Evolutionary conservation across 257 asterid species (phyloP).

Genomic region (Galeopsis tetrahit): DNA sequence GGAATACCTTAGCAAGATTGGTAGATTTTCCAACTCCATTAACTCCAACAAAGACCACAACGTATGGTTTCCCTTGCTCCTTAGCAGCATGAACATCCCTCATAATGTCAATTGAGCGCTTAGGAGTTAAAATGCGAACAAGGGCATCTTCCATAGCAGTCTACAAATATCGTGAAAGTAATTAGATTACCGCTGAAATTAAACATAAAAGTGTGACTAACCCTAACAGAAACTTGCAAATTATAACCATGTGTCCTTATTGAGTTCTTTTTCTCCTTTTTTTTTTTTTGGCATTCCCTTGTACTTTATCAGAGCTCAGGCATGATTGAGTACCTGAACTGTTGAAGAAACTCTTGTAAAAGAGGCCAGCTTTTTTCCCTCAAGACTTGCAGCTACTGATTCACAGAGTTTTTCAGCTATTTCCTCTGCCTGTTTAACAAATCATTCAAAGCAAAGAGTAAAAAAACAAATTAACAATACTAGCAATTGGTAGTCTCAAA

Average conservation of each 20-base stretch:
- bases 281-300: not conserved
- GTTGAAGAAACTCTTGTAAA: conserved; percentile 93
- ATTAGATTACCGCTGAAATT: conserved; percentile 29
- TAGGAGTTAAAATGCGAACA: conserved; percentile 94
- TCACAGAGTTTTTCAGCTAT: conserved; percentile 98
- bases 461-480: not conserved
- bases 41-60: conserved; percentile 98
- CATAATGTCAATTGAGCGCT: conserved; percentile 90
- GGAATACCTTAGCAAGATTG: conserved; percentile 88
- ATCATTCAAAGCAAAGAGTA: conserved; percentile 7
- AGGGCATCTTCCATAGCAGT: conserved; percentile 99
- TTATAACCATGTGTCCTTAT: not conserved
- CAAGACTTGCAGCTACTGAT: conserved; percentile 95
- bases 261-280: not conserved
- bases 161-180: conserved; percentile 45
- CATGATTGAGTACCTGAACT: conserved; percentile 64
- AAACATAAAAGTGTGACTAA: not conserved
- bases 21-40: conserved; percentile 98
- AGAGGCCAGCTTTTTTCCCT: conserved; percentile 88
- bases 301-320: not conserved
- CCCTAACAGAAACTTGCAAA: conserved; percentile 1
- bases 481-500: conserved; percentile 12
- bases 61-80: conserved; percentile 95
- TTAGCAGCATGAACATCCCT: conserved; percentile 95
- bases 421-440: conserved; percentile 84